Base-by-base conservation (phyloP, 176 grass and related monocot genomes). In the Pontederia crassipes region DNA sequence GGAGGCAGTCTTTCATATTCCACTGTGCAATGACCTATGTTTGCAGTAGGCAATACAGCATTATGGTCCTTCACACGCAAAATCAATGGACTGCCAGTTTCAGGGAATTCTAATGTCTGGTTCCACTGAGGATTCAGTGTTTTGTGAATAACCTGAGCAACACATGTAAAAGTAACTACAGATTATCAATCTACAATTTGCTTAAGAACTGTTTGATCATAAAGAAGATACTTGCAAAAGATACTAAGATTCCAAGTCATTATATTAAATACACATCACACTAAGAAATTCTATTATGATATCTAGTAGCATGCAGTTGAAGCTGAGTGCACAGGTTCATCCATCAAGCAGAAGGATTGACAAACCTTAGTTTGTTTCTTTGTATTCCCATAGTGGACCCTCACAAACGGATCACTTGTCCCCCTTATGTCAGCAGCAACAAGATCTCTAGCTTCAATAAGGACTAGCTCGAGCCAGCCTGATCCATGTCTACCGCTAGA, bases 361-460 rank as follows among this genome's bases (percentile, higher is more conserved):
- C 67, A 12, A 40, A 89, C 94, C 85, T 98, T 98, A 10, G 94
- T 98, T 64, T 77, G 84, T 74, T 83, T 92, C 77, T 89, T 98
- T 1, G 71, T 83, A 47, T 81, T 98, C 67, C 94, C 94, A 69
- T 92, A 92, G 14, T 89, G 84, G 40, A 89, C 79, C 80, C 85
- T 85, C 28, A 98, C 85, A 75, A 78, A 98, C 29, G 94, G 94
- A 79, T 98, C 88, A 61, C 94, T 98, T 20, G 94, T 98, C 56
- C 94, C 94, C 72, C 94, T 83, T 61, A 92, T 77, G 92, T 98
- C 94, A 11, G 94, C 94, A 55, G 84, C 88, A 79, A 92, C 61
- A 67, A 98, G 85, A 77, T 98, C 94, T 46, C 64, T 89, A 54
- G 84, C 94, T 81, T 92, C 88, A 69, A 98, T 72, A 68, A 98